These are phyloP conservation scores for Blastocystis sp. DNA, from an alignment of 352 stramenopile species.

Conservation along the genomic window DNA sequence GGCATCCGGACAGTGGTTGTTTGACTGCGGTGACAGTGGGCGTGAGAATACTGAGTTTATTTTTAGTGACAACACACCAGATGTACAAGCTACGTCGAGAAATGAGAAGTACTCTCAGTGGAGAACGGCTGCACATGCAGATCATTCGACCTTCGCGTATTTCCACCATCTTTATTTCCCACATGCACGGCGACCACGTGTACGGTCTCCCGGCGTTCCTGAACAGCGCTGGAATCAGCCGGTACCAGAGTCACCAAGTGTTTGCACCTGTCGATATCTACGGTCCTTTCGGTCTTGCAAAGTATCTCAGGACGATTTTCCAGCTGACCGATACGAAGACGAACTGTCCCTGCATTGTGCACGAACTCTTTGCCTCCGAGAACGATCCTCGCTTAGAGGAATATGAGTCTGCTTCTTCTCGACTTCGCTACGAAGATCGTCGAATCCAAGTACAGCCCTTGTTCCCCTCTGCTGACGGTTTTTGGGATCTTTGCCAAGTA, in stretches of 20 bases:
- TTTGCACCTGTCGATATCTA: conserved; percentile 64
- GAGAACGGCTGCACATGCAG: not conserved
- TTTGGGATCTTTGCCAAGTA: conserved; percentile 46
- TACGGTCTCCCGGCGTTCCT: conserved; percentile 69
- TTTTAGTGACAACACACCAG: conserved; percentile 8
- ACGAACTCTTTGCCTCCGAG: conserved; percentile 61
- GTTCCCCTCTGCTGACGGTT: conserved; percentile 2
- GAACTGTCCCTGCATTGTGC: conserved; percentile 58
- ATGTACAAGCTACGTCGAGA: not conserved
- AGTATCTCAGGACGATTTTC: conserved; percentile 68
- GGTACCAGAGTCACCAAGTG: not conserved
- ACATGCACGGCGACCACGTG: conserved; percentile 74
- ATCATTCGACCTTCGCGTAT: conserved; percentile 62
- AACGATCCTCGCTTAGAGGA: conserved; percentile 68
- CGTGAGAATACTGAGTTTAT: not conserved
- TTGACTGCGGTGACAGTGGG: conserved; percentile 40
- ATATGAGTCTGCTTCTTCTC: conserved; percentile 51
- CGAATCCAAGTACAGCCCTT: conserved; percentile 13
- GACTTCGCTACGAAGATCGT: not conserved
- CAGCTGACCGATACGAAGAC: conserved; percentile 66
- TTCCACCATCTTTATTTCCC: conserved; percentile 72
- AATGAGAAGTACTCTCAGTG: not conserved
- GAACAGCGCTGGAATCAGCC: conserved; percentile 64
- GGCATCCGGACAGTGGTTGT: conserved; percentile 1
- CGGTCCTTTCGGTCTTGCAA: conserved; percentile 68